Percentiles rank a stretch among this genome's conserved stretches.
These are phyloP conservation scores for Geranium incanum DNA, from an alignment of 441 rosid genomes.

Conservation along the genomic window DNA sequence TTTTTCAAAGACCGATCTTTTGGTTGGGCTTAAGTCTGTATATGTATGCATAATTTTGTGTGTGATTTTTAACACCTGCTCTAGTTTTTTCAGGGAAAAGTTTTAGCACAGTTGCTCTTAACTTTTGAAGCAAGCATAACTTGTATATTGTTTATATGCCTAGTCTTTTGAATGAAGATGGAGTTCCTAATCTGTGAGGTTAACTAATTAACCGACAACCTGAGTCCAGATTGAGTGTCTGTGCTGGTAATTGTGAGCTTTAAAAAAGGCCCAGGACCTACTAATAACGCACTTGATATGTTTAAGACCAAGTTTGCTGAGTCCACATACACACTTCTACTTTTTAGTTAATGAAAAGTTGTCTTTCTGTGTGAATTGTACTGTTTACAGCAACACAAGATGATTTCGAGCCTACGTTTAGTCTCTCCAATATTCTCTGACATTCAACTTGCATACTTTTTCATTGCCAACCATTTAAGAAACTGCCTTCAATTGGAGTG, in stretches of 20 bases:
- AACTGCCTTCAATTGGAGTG: neutral
- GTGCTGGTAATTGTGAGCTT: neutral
- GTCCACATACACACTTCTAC: neutral
- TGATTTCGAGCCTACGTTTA: neutral
- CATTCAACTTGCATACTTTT: neutral
- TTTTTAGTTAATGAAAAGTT: neutral
- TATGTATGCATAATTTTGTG: neutral
- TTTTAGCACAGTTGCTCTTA: neutral
- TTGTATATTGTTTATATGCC: neutral
- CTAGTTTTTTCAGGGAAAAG: neutral
- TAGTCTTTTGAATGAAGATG: neutral
- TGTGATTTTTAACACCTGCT: neutral
- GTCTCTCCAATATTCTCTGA: neutral
- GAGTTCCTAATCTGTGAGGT: neutral
- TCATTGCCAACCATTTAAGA: neutral
- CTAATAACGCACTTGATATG: neutral
- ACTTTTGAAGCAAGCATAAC: neutral
- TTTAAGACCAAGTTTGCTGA: neutral
- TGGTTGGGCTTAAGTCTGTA: slow-evolving; percentile 4
- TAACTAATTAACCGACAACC: neutral
- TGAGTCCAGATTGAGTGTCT: neutral
- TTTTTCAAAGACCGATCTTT: neutral
- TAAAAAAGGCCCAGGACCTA: neutral
- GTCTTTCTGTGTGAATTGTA: neutral
- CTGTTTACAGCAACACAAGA: neutral